Conservation (phyloP, 139 green algal genomes). For the Marvania coccoides region DNA sequence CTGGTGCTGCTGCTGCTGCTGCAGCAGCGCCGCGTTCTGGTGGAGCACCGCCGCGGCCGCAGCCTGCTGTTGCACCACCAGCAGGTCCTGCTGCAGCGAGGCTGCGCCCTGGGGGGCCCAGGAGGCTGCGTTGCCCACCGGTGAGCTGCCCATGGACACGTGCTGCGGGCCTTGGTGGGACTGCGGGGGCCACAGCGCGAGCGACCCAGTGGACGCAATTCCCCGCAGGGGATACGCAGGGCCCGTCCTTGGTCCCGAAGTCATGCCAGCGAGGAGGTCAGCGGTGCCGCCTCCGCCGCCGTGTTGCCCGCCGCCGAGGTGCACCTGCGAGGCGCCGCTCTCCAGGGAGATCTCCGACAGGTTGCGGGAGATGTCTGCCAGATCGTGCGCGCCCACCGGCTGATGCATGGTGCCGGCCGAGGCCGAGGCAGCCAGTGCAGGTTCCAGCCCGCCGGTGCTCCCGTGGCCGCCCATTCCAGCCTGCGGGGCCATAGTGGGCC, state of each 20-base stretch:
- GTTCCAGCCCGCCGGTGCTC: slow-evolving; percentile 1
- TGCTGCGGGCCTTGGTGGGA: neutral
- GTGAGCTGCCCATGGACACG: slow-evolving; percentile 14
- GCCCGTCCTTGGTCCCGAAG: neutral
- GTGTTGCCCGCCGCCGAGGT: slow-evolving; percentile 1
- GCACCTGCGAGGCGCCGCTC: neutral
- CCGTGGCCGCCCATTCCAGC: neutral
- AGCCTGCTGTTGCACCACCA: slow-evolving; percentile 25
- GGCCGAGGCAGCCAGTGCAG: neutral
- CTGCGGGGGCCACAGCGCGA: neutral
- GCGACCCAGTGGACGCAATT: slow-evolving; percentile 13
- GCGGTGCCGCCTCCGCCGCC: no score
- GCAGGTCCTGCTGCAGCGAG: slow-evolving; percentile 7
- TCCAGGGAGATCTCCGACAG: slow-evolving; percentile 22
- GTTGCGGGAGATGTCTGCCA: slow-evolving; percentile 6
- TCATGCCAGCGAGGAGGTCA: slow-evolving; percentile 3
- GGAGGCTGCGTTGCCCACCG: slow-evolving; percentile 4
- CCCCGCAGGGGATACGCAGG: neutral
- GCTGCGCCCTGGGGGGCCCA: neutral
- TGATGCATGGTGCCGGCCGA: neutral
- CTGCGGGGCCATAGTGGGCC: neutral
- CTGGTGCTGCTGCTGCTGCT: slow-evolving; percentile 39
- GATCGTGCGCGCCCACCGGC: neutral
- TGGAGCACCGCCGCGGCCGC: slow-evolving; percentile 6
- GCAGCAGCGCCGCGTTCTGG: slow-evolving; percentile 27